These are phyloP conservation scores for Mercurialis annua DNA, from an alignment of 345 rosid genomes.

Conservation along the genomic window DNA sequence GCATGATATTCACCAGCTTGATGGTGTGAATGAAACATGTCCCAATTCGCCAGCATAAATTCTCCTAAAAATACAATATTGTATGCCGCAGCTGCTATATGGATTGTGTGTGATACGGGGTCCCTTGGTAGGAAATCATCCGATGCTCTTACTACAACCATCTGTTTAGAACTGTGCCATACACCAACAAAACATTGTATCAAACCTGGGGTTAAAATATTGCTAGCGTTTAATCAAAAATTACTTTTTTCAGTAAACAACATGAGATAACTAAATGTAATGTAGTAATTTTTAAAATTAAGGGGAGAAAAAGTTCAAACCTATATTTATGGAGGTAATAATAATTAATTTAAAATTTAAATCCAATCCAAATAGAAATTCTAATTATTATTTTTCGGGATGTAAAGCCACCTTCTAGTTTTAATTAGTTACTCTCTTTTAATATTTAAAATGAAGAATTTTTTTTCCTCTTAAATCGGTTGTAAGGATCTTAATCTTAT, in stretches of 20 bases:
- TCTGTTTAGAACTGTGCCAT: constrained; percentile 71
- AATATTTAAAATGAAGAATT: too few species aligned
- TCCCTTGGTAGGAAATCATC: constrained; percentile 94
- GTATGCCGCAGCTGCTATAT: constrained; percentile 81
- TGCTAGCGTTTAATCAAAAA: too few species aligned
- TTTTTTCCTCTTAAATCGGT: too few species aligned
- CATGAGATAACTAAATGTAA: background rate
- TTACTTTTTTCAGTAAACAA: background rate
- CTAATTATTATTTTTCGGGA: too few species aligned
- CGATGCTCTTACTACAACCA: constrained; percentile 86
- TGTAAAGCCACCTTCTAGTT: too few species aligned
- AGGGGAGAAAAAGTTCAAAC: too few species aligned
- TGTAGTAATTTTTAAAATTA: too few species aligned
- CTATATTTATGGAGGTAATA: too few species aligned
- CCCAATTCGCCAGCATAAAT: constrained; percentile 94
- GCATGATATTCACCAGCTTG: constrained; percentile 95
- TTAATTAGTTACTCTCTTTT: too few species aligned
- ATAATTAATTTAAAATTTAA: too few species aligned
- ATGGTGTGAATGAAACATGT: constrained; percentile 89
- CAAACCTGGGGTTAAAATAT: background rate
- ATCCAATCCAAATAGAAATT: too few species aligned
- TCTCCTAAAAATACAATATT: constrained; percentile 90
- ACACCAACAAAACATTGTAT: constrained; percentile 5
- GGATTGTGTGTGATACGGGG: constrained; percentile 88
- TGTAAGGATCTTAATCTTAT: too few species aligned